phyloP scores from a whole-genome alignment of 1,284 basidiomycete species.

The Somion occarium region DNA sequence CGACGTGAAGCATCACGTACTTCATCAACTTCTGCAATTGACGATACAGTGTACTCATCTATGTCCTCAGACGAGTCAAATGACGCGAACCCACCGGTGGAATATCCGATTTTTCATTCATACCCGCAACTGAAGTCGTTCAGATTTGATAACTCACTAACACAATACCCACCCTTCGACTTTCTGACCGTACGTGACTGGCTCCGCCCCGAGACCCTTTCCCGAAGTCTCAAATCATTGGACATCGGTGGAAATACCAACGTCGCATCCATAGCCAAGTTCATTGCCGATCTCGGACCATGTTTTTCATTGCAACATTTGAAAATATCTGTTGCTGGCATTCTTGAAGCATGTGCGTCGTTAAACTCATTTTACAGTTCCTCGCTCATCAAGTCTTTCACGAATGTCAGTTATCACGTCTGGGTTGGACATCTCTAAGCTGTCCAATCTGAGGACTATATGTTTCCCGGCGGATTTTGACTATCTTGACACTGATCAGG shows the following conservation, averaged over 20 bases:
- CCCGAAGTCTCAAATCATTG: background rate
- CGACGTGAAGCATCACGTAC: background rate
- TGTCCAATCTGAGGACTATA: background rate
- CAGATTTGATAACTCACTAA: background rate
- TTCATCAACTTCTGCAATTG: background rate
- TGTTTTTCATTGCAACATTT: background rate
- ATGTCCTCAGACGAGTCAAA: background rate
- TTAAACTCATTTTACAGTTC: background rate
- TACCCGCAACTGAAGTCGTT: background rate
- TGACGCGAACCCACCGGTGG: background rate
- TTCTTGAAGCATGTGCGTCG: background rate
- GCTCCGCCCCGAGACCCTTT: background rate
- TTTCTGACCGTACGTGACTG: background rate
- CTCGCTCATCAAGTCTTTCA: background rate
- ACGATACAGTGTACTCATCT: background rate
- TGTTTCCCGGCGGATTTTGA: background rate
- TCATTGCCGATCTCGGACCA: background rate
- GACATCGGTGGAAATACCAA: background rate
- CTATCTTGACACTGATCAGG: background rate
- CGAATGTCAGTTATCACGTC: background rate
- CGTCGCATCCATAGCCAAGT: background rate
- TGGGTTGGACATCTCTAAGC: background rate
- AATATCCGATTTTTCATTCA: background rate
- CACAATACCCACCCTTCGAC: background rate
- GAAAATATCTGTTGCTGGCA: background rate